These are phyloP conservation scores for Stylosanthes scabra DNA, from an alignment of 331 rosid genomes.

Conservation along the genomic window DNA sequence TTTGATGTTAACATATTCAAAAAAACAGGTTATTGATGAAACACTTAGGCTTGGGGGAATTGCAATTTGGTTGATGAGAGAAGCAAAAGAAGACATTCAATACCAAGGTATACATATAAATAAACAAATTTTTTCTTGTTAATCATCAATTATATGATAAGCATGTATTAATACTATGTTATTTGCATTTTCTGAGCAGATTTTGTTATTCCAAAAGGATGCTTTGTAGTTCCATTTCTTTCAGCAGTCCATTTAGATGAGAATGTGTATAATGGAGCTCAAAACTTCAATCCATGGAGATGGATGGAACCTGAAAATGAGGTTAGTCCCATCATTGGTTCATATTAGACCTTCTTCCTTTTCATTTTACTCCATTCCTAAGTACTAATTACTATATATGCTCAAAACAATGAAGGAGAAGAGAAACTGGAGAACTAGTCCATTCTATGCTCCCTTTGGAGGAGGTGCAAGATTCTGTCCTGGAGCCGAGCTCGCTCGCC, in stretches of 20 bases:
- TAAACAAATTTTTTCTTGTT: neutral
- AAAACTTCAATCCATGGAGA: slow-evolving; percentile 89
- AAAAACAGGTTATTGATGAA: slow-evolving; percentile 82
- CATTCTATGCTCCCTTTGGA: slow-evolving; percentile 86
- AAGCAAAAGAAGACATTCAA: slow-evolving; percentile 81
- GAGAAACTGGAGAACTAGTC: slow-evolving; percentile 89
- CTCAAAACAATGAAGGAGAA: slow-evolving; percentile 53
- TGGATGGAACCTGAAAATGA: slow-evolving; percentile 86
- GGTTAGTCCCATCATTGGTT: slow-evolving; percentile 47
- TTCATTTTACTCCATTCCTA: neutral
- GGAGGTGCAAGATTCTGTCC: slow-evolving; percentile 98
- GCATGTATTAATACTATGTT: slow-evolving; percentile 19
- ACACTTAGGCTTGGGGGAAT: slow-evolving; percentile 93
- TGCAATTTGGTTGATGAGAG: slow-evolving; percentile 95
- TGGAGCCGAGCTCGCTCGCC: slow-evolving; percentile 91
- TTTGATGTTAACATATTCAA: slow-evolving; percentile 25
- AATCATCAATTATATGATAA: neutral
- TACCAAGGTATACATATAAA: slow-evolving; percentile 66
- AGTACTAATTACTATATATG: neutral
- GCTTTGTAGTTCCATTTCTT: slow-evolving; percentile 95
- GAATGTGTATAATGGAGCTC: slow-evolving; percentile 69
- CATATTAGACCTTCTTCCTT: neutral
- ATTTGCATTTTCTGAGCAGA: slow-evolving; percentile 49
- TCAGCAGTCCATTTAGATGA: slow-evolving; percentile 96
- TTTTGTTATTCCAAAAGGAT: slow-evolving; percentile 83